Conservation (phyloP, 2,329 filamentous ascomycete genomes). For the Penicillium sp. region DNA sequence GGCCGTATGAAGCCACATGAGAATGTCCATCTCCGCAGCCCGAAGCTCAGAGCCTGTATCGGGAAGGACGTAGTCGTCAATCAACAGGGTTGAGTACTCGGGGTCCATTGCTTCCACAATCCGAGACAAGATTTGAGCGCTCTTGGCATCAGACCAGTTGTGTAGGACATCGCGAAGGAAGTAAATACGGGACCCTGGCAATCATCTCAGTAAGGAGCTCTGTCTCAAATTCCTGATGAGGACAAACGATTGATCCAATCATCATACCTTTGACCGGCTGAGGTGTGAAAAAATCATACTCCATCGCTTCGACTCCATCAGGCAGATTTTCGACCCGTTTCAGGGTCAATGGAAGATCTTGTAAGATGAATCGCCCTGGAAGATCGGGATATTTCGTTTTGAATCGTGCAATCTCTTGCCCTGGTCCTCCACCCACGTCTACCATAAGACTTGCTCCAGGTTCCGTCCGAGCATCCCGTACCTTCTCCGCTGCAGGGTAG, state of each 20-base stretch:
- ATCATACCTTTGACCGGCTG: constrained; percentile 49
- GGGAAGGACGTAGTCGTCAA: constrained; percentile 49
- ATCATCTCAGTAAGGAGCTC: background rate
- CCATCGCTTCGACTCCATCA: constrained; percentile 36
- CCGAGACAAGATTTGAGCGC: constrained; percentile 32
- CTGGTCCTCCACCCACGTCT: constrained; percentile 49
- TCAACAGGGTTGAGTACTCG: constrained; percentile 46
- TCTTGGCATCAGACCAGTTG: constrained; percentile 38
- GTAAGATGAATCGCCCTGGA: constrained; percentile 51
- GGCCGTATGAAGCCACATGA: constrained; percentile 45
- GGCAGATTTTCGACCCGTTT: constrained; percentile 16
- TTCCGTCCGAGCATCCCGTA: background rate
- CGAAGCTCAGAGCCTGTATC: constrained; percentile 35
- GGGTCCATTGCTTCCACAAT: constrained; percentile 40
- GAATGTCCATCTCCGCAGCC: constrained; percentile 42
- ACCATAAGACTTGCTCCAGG: constrained; percentile 32
- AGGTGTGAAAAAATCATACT: constrained; percentile 52
- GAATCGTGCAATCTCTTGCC: constrained; percentile 47
- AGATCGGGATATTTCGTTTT: constrained; percentile 38
- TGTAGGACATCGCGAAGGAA: constrained; percentile 44
- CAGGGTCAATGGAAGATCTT: constrained; percentile 51
- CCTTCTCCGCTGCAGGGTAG: constrained; percentile 16
- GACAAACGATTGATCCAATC: background rate
- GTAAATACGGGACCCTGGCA: constrained; percentile 38
- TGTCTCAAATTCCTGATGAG: no score